These are phyloP conservation scores for Aspergillus aculeatus DNA, from an alignment of 2,329 filamentous ascomycete species.

Conservation along the genomic window DNA sequence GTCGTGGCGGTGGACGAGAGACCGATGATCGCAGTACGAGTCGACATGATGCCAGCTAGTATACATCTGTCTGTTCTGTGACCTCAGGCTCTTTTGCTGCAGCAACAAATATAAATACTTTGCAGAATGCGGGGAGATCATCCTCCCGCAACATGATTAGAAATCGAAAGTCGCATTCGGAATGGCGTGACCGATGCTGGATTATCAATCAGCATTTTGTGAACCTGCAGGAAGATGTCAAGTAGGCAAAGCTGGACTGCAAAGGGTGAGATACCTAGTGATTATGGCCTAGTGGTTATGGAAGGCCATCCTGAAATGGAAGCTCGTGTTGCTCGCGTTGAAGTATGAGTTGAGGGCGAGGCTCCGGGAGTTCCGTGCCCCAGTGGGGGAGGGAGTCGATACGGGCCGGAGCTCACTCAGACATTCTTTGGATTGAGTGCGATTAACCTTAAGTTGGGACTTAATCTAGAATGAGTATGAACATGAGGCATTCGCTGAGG, in stretches of 20 bases:
- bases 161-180: background rate
- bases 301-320: background rate
- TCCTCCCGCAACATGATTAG: background rate
- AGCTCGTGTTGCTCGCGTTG: too few relatives aligned
- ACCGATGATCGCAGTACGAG: conserved; percentile 15
- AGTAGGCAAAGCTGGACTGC: too few relatives aligned
- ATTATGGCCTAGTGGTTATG: too few relatives aligned
- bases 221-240: background rate
- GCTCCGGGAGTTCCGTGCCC: background rate
- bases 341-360: background rate
- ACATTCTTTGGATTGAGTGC: background rate
- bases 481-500: too few relatives aligned
- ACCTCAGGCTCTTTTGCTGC: background rate
- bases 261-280: too few relatives aligned
- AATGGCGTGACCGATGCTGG: background rate
- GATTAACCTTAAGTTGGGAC: too few relatives aligned
- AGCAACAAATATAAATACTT: background rate
- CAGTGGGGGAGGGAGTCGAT: background rate
- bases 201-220: background rate
- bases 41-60: background rate
- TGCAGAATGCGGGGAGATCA: background rate
- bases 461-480: too few relatives aligned
- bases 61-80: background rate
- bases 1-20: conserved; percentile 7
- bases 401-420: background rate